Base-by-base conservation (phyloP, 306 rosid genomes). In the Sicyos baderoa region DNA sequence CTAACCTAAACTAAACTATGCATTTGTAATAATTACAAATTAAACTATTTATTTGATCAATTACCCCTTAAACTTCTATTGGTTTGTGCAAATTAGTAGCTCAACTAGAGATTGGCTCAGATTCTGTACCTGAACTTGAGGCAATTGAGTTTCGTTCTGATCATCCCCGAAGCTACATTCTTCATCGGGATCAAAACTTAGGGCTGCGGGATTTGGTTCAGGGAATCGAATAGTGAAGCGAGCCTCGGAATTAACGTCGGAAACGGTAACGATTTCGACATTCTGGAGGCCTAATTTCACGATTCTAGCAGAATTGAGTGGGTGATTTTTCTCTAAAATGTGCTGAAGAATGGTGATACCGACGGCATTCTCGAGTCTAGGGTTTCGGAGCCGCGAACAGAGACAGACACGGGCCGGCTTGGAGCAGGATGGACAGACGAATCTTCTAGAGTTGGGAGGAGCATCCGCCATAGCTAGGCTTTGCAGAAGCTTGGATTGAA, bases 301-400 rank as follows among this genome's bases (percentile, higher is more conserved):
- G 80, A 92, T 92, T 66, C 93, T 84, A 25, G 90, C 75, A 23
- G 96, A 92, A 79, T 92, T 92, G 23, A 92, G 93, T 0, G 95
- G 96, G 70, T 92, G 95, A 35, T 84, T 92, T 62, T 32, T 74
- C 86, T 92, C 96, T 11, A 83, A 53, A 40, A 83, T 76, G 74
- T 92, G 98, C 57, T 87, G 95, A 10, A 89, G 89, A 79, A 92
- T 85, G 74, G 87, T 83, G 1, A 92, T 92, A 10, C 82, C 73
- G 3, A 87, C 87, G 29, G 87, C 81, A 71, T 89, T 92, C 5
- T 84, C 81, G 74, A 87, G 71, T 16, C 70, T 69, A 6, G 86
- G 80, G 19, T 66, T 75, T 6, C 67, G 79, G 76, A 89, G 74
- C 73, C 91, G 87, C 71, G 74, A 75, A 80, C 97, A 92, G 79